Evolutionary conservation across 2,329 filamentous ascomycete genomes (phyloP), one percentile per base, ranked within the genome.

Genomic region (Periconia macrospinosa): DNA sequence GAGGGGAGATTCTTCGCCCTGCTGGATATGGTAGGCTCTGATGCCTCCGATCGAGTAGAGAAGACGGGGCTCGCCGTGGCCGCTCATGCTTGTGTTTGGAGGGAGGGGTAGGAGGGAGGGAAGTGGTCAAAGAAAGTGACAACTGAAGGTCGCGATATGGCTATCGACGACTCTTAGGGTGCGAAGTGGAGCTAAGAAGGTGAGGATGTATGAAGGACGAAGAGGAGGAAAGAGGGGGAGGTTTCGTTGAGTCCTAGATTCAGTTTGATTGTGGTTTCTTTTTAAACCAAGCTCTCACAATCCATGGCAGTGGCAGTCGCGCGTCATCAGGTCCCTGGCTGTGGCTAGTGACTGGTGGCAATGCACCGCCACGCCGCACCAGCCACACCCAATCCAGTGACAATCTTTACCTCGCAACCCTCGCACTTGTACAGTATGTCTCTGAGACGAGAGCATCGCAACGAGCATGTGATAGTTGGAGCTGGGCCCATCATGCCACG

Each of bases 21-120:
- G 85, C 73, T 91, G 86, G 56, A 97, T 86, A 71, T 97, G 91
- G 78, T 91, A 96, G 60, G 93, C 94, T 60, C 87, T 88, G 68
- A 99, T 93, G 78, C 91, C 91, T 62, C 88, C 86, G 71, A 97
- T 78, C 27, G 79, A 77, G 67, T 81, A 84, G 52, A 84, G 78
- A 40, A 84, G 74, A 63, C 81, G 80, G 45, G 82, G 81, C 54
- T 84, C 81, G 67, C 81, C 76, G 65, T 82, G 81, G 55, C 77
- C 76, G 49, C 79, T 75, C 76, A 79, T 80, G 50, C 45, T 74
- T 60, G 50, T 49, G 10, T 42, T 45, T 19, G 6, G 40, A 23
- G 18, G 47, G 27, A 33, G 27, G 30, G 47, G 10, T 15, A 9
- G n/a, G 41, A 20, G 50, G 40, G 49, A 30, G 30, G 47, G 18